Evolutionary conservation across 768 basidiomycete species (phyloP).

Genomic region (Pleurotus citrinopileatus): DNA sequence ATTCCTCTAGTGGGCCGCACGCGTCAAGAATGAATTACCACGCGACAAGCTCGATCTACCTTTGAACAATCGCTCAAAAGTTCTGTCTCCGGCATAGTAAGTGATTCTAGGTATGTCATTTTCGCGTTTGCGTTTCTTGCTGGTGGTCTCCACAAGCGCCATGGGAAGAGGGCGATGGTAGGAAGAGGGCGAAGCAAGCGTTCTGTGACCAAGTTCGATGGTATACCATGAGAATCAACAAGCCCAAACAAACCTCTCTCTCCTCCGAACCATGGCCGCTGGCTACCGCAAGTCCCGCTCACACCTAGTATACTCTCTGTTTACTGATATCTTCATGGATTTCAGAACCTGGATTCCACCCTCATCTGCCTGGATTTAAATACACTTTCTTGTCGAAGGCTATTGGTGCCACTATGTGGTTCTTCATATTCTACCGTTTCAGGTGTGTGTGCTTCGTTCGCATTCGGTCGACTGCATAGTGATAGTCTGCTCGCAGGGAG

Average conservation of each 20-base stretch:
- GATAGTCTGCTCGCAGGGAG: constrained; percentile 42
- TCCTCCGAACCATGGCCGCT: constrained; percentile 32
- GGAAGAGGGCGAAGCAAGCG: not conserved
- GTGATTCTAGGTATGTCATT: constrained; percentile 40
- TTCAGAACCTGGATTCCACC: constrained; percentile 78
- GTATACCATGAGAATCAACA: constrained; percentile 9
- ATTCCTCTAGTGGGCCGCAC: constrained; percentile 45
- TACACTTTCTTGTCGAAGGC: constrained; percentile 81
- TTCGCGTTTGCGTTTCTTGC: constrained; percentile 40
- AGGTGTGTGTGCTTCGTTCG: constrained; percentile 53
- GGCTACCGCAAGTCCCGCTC: constrained; percentile 8
- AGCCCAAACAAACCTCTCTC: constrained; percentile 11
- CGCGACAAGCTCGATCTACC: constrained; percentile 26
- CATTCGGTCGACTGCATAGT: not conserved
- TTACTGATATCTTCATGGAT: constrained; percentile 13
- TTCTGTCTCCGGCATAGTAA: constrained; percentile 38
- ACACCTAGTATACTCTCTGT: constrained; percentile 19
- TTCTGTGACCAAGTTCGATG: not conserved
- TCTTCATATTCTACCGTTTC: constrained; percentile 96
- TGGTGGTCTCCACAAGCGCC: constrained; percentile 28
- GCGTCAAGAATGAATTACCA: not conserved
- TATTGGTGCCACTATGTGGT: constrained; percentile 95
- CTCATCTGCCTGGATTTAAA: constrained; percentile 76
- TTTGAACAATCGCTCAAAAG: constrained; percentile 55
- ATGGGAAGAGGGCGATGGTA: constrained; percentile 11